Evolutionary conservation across 352 stramenopile genomes (phyloP).

Genomic region (Globisporangium paddicum): DNA sequence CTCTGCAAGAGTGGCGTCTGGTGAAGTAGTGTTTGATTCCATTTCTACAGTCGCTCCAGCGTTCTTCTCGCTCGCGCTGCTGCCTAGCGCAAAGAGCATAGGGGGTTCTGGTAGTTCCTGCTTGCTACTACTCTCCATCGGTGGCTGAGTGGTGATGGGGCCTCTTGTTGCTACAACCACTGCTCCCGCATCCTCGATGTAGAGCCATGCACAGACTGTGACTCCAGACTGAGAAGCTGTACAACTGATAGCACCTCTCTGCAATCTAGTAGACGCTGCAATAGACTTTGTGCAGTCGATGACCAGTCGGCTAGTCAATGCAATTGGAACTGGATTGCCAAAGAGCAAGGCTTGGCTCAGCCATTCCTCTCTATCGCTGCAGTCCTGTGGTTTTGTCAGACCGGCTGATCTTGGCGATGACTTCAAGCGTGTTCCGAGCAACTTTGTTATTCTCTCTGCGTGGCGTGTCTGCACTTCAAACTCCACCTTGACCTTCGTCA

Average conservation of each 20-base stretch:
- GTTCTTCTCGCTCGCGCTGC: not conserved
- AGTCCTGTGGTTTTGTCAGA: not conserved
- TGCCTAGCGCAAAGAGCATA: slow-evolving; percentile 4
- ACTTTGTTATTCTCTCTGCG: not conserved
- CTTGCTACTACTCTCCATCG: not conserved
- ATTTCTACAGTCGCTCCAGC: not conserved
- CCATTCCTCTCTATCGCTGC: not conserved
- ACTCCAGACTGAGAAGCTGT: not conserved
- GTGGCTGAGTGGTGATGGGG: not conserved
- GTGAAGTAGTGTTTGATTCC: not conserved
- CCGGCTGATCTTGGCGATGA: not conserved
- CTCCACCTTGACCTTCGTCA: slow-evolving; percentile 18
- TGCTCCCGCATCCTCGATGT: slow-evolving; percentile 10
- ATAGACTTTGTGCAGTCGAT: not conserved
- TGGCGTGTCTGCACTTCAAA: slow-evolving; percentile 5
- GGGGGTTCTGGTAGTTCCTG: not conserved
- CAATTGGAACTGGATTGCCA: slow-evolving; percentile 2
- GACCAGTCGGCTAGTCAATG: not conserved
- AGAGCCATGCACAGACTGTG: slow-evolving; percentile 8
- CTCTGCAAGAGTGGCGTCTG: not conserved
- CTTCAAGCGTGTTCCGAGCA: not conserved
- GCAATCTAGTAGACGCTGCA: not conserved
- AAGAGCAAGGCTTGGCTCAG: not conserved
- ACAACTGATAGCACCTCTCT: not conserved
- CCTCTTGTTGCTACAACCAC: not conserved